Evolutionary conservation across 352 stramenopile species (phyloP), one percentile per base, ranked within the genome.

Genomic region (Phytopythium vexans): DNA sequence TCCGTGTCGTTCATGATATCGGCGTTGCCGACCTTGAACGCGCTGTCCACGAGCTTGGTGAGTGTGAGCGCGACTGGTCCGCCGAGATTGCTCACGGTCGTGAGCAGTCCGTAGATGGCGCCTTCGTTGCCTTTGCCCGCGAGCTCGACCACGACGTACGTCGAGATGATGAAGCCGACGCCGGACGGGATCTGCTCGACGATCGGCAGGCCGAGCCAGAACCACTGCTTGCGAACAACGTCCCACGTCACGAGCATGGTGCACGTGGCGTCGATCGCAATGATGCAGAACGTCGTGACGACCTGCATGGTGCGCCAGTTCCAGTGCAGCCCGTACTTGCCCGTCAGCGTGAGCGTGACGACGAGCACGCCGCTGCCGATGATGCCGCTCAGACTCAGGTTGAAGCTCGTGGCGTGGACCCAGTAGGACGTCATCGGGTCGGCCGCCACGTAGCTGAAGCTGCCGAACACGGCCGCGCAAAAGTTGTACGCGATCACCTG

Each of bases 211-310:
- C 70, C 70, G n/a, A 77, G 58, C 70, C 71, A 83, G 53, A 83
- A 80, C 72, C 73, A 84, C 44, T 75, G 73, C 36, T 72, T 74
- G 0, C 73, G 70, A 8, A 81, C 62, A 34, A 77, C 56, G 46
- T 84, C 55, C 68, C 68, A 84, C 31, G 73, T 84, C 46, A 77
- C 60, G n/a, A 77, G 60, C 70, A 79, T 79, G 27, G 71, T 81
- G 35, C 65, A 74, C 44, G 77, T 47, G 2, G 68, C 58, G 48
- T 84, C 73, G 15, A 84, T 64, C 14, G 57, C 68, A 44, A 77
- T 66, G 21, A 75, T 64, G 46, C 60, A 63, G 15, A 79, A 39
- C 63, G 66, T 78, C 3, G 68, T 80, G 14, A 75, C 44, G 2
- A 77, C 49, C 31, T 77, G 62, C 58, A 79, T 74, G 1, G 64